Percentiles rank a stretch among this genome's conserved stretches.
Conservation (phyloP, 1,139 yeast species). For the Candida labiduridarum region DNA sequence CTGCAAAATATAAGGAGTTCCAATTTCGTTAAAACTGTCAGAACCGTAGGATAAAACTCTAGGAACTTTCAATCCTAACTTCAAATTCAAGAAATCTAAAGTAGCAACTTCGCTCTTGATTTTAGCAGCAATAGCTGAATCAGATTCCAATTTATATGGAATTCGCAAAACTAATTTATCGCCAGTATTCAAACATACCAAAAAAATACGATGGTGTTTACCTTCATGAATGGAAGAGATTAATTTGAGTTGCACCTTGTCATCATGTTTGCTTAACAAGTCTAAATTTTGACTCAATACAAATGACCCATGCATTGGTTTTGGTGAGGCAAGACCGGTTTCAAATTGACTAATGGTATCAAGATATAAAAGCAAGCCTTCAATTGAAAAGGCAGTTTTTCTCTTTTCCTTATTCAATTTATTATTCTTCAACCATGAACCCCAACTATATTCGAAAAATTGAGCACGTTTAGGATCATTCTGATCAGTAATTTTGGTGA, state of each 20-base stretch:
- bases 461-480: conserved; percentile 70
- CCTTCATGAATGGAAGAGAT: conserved; percentile 91
- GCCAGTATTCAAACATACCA: conserved; percentile 62
- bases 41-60: conserved; percentile 74
- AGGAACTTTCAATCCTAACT: conserved; percentile 64
- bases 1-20: conserved; percentile 76
- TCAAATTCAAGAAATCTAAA: conserved; percentile 69
- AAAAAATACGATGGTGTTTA: conserved; percentile 85
- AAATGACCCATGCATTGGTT: conserved; percentile 40
- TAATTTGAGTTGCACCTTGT: conserved; percentile 59
- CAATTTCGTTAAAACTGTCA: conserved; percentile 60
- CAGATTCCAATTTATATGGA: conserved; percentile 76
- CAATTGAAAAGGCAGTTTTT: conserved; percentile 79
- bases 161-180: conserved; percentile 74
- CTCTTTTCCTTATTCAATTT: conserved; percentile 71
- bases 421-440: conserved; percentile 88
- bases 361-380: conserved; percentile 63
- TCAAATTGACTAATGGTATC: conserved; percentile 36
- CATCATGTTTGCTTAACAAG: conserved; percentile 25
- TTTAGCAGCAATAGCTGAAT: conserved; percentile 62
- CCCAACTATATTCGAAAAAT: conserved; percentile 91
- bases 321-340: conserved; percentile 13
- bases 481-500: conserved; percentile 59
- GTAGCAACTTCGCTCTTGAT: conserved; percentile 93
- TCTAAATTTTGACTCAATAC: conserved; percentile 26